phyloP scores from a whole-genome alignment of 352 stramenopile species.

The Nothophytophthora sp. region DNA sequence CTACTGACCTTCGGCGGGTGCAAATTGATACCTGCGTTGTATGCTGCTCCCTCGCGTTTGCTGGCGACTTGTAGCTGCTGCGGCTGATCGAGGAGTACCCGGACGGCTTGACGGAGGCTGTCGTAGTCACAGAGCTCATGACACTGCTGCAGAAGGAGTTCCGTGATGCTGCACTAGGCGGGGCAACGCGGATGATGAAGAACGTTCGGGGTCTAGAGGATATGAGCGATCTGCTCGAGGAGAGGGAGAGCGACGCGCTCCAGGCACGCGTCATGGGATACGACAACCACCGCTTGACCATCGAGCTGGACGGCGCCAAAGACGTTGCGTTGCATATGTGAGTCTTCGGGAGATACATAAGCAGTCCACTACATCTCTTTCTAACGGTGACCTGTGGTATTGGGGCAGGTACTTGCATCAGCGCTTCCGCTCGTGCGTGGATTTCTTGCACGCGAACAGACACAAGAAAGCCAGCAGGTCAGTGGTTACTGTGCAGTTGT shows the following conservation, averaged over 20 bases:
- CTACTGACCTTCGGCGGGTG: neutral
- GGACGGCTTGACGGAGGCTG: slow-evolving; percentile 61
- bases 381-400: neutral
- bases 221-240: slow-evolving; percentile 34
- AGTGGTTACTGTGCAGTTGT: neutral
- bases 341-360: slow-evolving; percentile 1
- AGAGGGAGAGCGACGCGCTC: slow-evolving; percentile 45
- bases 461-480: slow-evolving; percentile 26
- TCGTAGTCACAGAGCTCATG: slow-evolving; percentile 65
- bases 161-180: neutral
- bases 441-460: slow-evolving; percentile 24
- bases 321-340: slow-evolving; percentile 30
- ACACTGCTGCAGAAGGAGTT: slow-evolving; percentile 37
- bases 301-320: slow-evolving; percentile 27
- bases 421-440: slow-evolving; percentile 51
- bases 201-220: slow-evolving; percentile 32
- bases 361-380: neutral
- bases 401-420: slow-evolving; percentile 61
- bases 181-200: slow-evolving; percentile 2
- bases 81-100: slow-evolving; percentile 65
- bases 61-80: slow-evolving; percentile 45
- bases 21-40: neutral
- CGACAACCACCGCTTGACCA: slow-evolving; percentile 38
- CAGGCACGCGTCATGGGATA: slow-evolving; percentile 31
- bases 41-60: no score